phyloP scores from a whole-genome alignment of 2,329 filamentous ascomycete genomes.

The Verticillium alfalfae region DNA sequence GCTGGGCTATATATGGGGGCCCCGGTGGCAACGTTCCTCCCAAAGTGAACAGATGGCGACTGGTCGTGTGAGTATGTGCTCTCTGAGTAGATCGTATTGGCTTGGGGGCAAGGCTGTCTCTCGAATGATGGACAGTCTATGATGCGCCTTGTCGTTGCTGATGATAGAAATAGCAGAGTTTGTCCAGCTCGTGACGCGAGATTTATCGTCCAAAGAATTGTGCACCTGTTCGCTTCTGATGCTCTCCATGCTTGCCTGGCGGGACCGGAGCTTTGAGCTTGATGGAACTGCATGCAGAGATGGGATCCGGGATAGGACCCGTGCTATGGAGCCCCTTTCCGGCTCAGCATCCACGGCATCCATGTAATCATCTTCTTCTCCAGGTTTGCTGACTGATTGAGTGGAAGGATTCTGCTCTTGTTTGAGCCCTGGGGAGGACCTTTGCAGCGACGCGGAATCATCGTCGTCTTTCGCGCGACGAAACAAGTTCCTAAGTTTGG shows the following conservation, averaged over 20 bases:
- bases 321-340: conserved; percentile 39
- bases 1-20: background rate
- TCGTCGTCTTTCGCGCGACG: conserved; percentile 28
- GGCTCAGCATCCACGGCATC: conserved; percentile 26
- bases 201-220: conserved; percentile 43
- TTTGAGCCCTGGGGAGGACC: background rate
- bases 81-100: conserved; percentile 28
- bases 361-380: conserved; percentile 20
- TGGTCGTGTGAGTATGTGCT: conserved; percentile 40
- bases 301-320: conserved; percentile 42
- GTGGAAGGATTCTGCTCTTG: background rate
- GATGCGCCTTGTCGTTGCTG: conserved; percentile 32
- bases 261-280: conserved; percentile 41
- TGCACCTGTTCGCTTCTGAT: conserved; percentile 31
- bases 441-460: background rate
- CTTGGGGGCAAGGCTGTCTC: conserved; percentile 36
- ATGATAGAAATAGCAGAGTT: conserved; percentile 56
- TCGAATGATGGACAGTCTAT: conserved; percentile 60
- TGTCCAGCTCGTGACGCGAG: conserved; percentile 69
- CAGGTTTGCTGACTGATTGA: background rate
- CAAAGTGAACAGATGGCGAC: background rate
- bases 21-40: background rate
- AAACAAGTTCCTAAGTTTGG: conserved; percentile 56
- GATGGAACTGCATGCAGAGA: conserved; percentile 43
- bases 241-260: conserved; percentile 50